These are phyloP conservation scores for Cutaneotrichosporon sp. DNA, from an alignment of 1,284 basidiomycete genomes.

Conservation along the genomic window DNA sequence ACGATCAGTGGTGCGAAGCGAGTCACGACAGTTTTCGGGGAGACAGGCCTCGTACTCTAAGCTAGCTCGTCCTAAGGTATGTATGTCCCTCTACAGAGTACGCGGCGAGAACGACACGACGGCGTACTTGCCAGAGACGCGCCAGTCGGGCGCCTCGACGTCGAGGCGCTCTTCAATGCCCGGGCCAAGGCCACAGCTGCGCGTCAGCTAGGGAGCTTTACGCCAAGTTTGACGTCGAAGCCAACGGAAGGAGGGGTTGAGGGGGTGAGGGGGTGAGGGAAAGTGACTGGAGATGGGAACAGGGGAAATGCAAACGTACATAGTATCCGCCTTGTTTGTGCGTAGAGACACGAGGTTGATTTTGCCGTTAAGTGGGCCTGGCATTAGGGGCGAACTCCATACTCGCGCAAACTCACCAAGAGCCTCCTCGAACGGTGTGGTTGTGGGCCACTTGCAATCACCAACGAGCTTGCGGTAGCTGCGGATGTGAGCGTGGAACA, in stretches of 20 bases:
- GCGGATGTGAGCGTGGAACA: not conserved
- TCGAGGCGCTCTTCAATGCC: conserved; percentile 44
- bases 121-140: conserved; percentile 51
- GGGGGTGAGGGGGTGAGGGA: not conserved
- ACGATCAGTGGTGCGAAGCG: no score
- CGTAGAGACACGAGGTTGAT: conserved; percentile 81
- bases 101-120: conserved; percentile 41
- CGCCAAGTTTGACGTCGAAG: conserved; percentile 6
- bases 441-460: conserved; percentile 83
- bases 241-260: not conserved
- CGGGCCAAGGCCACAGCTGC: conserved; percentile 44
- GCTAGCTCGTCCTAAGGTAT: not conserved
- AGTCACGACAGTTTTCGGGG: no score
- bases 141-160: conserved; percentile 41
- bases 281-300: not conserved
- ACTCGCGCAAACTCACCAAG: conserved; percentile 60
- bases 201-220: not conserved
- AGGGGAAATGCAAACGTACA: conserved; percentile 44
- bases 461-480: conserved; percentile 80
- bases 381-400: conserved; percentile 24
- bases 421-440: conserved; percentile 73
- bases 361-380: conserved; percentile 73
- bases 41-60: no score
- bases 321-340: conserved; percentile 95
- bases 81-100: not conserved